phyloP scores from a whole-genome alignment of 2,329 filamentous ascomycete genomes.

The Diaporthe sp. region DNA sequence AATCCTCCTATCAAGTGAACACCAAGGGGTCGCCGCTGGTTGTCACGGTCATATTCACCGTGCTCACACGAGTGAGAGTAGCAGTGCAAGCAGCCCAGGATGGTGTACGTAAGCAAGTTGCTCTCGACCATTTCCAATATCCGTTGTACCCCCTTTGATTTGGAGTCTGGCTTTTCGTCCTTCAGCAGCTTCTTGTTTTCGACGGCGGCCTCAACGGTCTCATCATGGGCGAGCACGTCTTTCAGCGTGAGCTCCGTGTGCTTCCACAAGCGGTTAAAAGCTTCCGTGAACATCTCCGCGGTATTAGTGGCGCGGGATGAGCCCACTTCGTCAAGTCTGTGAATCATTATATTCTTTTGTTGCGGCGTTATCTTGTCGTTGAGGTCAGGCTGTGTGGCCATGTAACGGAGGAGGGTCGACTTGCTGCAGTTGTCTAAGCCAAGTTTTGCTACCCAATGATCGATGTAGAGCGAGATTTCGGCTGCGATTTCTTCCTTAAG shows the following conservation, averaged over 20 bases:
- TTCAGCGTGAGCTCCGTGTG: constrained; percentile 58
- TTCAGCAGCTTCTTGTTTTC: constrained; percentile 65
- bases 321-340: constrained; percentile 54
- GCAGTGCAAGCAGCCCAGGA: constrained; percentile 68
- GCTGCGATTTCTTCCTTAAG: constrained; percentile 64
- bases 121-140: constrained; percentile 53
- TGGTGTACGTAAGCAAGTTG: constrained; percentile 63
- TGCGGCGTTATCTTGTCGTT: constrained; percentile 62
- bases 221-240: constrained; percentile 64
- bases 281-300: constrained; percentile 64
- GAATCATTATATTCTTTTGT: constrained; percentile 63
- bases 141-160: constrained; percentile 50
- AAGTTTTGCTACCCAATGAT: constrained; percentile 62
- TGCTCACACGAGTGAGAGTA: constrained; percentile 71
- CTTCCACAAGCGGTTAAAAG: constrained; percentile 67
- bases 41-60: constrained; percentile 65
- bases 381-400: constrained; percentile 58
- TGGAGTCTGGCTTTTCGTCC: constrained; percentile 50
- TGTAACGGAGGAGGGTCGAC: constrained; percentile 62
- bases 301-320: constrained; percentile 55
- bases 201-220: constrained; percentile 63
- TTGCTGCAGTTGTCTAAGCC: constrained; percentile 63
- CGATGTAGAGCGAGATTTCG: constrained; percentile 63
- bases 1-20: constrained; percentile 54
- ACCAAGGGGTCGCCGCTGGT: constrained; percentile 64